A percentile compares a stretch with the other conserved stretches of the same genome.
phyloP scores from a whole-genome alignment of 306 rosid genomes.

The Castanospermum australe region DNA sequence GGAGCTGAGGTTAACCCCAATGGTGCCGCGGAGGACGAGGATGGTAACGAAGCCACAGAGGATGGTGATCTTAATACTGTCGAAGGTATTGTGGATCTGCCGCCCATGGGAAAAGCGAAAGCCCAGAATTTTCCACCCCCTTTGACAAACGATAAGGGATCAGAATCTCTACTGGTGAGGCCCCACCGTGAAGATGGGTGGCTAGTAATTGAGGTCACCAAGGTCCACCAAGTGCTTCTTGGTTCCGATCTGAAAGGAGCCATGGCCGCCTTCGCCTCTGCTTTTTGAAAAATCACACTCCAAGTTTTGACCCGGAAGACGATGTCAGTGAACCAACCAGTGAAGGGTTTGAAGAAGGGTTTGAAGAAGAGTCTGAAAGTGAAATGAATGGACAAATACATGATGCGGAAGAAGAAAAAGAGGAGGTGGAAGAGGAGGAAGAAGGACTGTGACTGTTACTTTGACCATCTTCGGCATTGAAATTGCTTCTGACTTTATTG shows the following conservation, averaged over 20 bases:
- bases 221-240: slow-evolving; percentile 41
- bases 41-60: no score
- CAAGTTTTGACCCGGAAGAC: slow-evolving; percentile 38
- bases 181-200: slow-evolving; percentile 84
- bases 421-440: neutral
- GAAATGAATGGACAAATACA: slow-evolving; percentile 19
- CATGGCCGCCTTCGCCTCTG: slow-evolving; percentile 83
- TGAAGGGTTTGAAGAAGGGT: slow-evolving; percentile 17
- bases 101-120: no score
- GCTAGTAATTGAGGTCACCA: slow-evolving; percentile 64
- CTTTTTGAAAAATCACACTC: slow-evolving; percentile 32
- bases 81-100: no score
- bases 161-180: slow-evolving; percentile 51
- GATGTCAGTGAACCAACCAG: slow-evolving; percentile 8
- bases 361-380: slow-evolving; percentile 29
- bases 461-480: no score
- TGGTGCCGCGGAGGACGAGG: no score
- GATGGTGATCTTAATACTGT: no score
- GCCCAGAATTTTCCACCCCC: slow-evolving; percentile 76
- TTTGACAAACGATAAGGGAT: slow-evolving; percentile 84
- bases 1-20: no score
- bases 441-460: no score
- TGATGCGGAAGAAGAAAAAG: slow-evolving; percentile 7
- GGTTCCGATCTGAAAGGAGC: slow-evolving; percentile 68
- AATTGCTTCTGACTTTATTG: no score